Conservation (phyloP, 2,329 filamentous ascomycete genomes). For the Phoma sp. region DNA sequence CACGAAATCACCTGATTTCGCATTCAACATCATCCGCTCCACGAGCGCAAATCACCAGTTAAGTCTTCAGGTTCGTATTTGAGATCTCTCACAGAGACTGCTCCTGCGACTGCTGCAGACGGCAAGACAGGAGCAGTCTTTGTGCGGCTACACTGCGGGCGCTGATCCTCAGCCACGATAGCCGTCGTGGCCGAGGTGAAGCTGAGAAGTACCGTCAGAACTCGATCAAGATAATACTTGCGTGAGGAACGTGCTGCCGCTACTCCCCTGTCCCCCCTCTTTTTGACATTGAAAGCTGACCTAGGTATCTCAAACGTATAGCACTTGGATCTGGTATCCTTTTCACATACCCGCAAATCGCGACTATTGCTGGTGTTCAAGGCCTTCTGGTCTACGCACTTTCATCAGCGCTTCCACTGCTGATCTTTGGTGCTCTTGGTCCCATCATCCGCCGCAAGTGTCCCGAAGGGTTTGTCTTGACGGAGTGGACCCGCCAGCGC, state of each 20-base stretch:
- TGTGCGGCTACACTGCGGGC: slow-evolving; percentile 80
- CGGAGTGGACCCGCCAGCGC: slow-evolving; percentile 81
- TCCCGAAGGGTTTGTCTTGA: slow-evolving; percentile 82
- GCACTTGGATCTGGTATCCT: slow-evolving; percentile 83
- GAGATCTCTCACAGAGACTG: slow-evolving; percentile 45
- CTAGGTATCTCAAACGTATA: slow-evolving; percentile 51
- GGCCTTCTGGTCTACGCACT: slow-evolving; percentile 79
- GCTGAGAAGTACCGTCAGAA: slow-evolving; percentile 96
- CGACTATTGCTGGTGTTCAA: slow-evolving; percentile 78
- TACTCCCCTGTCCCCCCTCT: slow-evolving; percentile 57
- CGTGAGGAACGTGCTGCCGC: slow-evolving; percentile 97
- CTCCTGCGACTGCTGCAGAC: slow-evolving; percentile 12
- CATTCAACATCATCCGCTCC: background rate
- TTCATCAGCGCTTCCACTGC: slow-evolving; percentile 71
- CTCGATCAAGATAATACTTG: slow-evolving; percentile 99
- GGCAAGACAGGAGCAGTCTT: slow-evolving; percentile 26
- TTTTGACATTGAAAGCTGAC: slow-evolving; percentile 38
- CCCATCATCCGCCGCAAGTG: slow-evolving; percentile 80
- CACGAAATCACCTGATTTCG: slow-evolving; percentile 19
- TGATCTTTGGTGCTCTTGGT: slow-evolving; percentile 76
- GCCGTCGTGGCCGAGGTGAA: slow-evolving; percentile 56
- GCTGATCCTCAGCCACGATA: slow-evolving; percentile 59
- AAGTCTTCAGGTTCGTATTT: slow-evolving; percentile 47
- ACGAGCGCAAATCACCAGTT: too few species aligned
- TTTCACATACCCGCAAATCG: slow-evolving; percentile 81